Base-by-base conservation (phyloP, 73 alveolate genomes). In the Paramecium sexaurelia region DNA sequence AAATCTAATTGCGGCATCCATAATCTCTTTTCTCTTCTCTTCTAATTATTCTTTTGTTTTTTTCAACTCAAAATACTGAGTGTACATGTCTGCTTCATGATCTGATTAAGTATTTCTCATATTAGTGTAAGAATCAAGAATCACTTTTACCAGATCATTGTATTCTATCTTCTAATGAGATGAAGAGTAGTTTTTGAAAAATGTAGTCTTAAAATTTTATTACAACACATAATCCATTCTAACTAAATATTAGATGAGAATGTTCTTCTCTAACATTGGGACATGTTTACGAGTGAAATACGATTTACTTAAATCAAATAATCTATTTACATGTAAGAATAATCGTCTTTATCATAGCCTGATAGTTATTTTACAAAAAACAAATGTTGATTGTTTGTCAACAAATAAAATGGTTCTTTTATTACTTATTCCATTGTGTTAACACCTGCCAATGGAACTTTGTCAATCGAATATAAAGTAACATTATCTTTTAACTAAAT, bases 41-140 rank as follows among this genome's bases (percentile, higher is more conserved):
- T 69, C 55, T 13, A 69, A 32, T 69, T 8, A 27, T 69, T 69
- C 57, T 69, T 32, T 69, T 15, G 26, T 24, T n/a, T 11, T 11
- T 32, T 69, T 69, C 36, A 69, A 69, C 27, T 69, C 33, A 27
- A 11, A 69, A 69, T 69, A 69, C 33, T 27, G 7, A 8, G 26
- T 7, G 36, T 69, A 69, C 57, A 69, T 27, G 6, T 32, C 85
- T 13, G 26, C 55, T 13, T 69, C 85, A 13, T 69, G 85, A 69
- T 69, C 85, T 69, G 85, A 69, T 69, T 69, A 69, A 13, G 85
- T 69, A 35, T 69, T 69, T 69, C 85, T 24, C 85, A 69, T 69
- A 22, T 69, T 27, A 3, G 36, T 11, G 36, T 32, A 69, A 11
- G 85, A 69, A 69, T 69, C 85, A 11, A 69, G 20, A 35, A 69